Evolutionary conservation across 768 basidiomycete species (phyloP).

Genomic region (Polyporus arcularius): DNA sequence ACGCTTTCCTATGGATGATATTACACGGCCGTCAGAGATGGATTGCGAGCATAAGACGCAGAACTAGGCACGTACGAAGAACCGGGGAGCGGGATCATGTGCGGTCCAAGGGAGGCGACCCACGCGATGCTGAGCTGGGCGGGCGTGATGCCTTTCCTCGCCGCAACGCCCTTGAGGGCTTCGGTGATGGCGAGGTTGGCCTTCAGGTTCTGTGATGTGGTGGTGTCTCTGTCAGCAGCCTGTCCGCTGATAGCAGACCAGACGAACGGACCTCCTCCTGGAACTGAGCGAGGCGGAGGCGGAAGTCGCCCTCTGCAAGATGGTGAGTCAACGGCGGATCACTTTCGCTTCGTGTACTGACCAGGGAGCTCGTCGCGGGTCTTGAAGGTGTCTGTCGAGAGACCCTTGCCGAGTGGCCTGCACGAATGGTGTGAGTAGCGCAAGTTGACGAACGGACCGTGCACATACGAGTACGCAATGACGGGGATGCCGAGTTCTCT

Average conservation of each 20-base stretch:
- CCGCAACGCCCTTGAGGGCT: conserved; percentile 38
- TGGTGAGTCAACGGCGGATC: conserved; percentile 27
- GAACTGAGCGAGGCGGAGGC: conserved; percentile 2
- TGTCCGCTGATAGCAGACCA: no score
- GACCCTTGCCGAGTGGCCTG: conserved; percentile 49
- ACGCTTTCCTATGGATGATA: conserved; percentile 31
- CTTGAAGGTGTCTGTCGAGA: conserved; percentile 53
- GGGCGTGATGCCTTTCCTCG: conserved; percentile 42
- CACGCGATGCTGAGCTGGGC: conserved; percentile 43
- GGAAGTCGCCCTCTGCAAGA: conserved; percentile 28
- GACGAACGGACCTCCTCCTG: background rate
- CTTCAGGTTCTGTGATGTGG: conserved; percentile 30
- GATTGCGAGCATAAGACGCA: no score
- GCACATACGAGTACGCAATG: conserved; percentile 54
- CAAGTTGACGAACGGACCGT: conserved; percentile 42
- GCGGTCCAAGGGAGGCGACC: conserved; percentile 17
- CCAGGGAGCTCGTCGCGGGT: conserved; percentile 32
- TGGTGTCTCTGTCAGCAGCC: background rate
- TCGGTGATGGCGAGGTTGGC: conserved; percentile 46
- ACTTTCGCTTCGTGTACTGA: conserved; percentile 13
- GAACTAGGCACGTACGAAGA: conserved; percentile 32
- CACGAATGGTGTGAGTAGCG: no score
- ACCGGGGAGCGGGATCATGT: conserved; percentile 48
- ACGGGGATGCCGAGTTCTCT: conserved; percentile 57
- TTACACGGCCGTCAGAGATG: no score